These are phyloP conservation scores for Talaromyces verruculosus DNA, from an alignment of 2,329 filamentous ascomycete genomes.

Conservation along the genomic window DNA sequence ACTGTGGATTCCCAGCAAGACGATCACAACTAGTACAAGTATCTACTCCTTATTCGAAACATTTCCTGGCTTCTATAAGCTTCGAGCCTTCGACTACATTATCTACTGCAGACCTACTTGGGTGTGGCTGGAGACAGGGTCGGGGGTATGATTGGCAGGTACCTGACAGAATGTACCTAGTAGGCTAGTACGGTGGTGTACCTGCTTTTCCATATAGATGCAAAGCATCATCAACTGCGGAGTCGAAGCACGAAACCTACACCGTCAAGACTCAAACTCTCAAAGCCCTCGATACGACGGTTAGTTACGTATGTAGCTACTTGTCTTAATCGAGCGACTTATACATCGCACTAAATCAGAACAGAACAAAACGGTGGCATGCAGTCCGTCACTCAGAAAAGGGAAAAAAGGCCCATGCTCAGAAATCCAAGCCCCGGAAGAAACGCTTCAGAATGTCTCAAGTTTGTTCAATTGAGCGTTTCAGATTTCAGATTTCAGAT, in stretches of 20 bases:
- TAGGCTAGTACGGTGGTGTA: neutral
- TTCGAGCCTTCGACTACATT: neutral
- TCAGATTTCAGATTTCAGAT: constrained; percentile 6
- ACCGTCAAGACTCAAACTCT: neutral
- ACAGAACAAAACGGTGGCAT: constrained; percentile 8
- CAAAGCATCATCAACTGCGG: neutral
- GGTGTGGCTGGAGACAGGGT: neutral
- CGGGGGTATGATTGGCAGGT: neutral
- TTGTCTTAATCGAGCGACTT: neutral
- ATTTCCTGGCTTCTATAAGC: neutral
- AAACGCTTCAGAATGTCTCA: constrained; percentile 19
- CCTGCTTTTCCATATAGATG: neutral
- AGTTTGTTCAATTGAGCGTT: constrained; percentile 13
- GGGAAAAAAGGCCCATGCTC: neutral
- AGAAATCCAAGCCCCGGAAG: neutral
- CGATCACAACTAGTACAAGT: constrained; percentile 4
- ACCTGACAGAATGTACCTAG: neutral
- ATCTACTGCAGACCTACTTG: neutral
- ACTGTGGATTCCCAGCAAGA: constrained; percentile 2
- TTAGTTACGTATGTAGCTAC: neutral
- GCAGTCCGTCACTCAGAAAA: neutral
- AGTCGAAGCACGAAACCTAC: neutral
- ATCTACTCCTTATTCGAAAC: neutral
- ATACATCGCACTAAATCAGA: neutral
- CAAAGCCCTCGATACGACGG: neutral